phyloP scores from a whole-genome alignment of 2,329 filamentous ascomycete genomes.

The Arthroderma uncinatum region DNA sequence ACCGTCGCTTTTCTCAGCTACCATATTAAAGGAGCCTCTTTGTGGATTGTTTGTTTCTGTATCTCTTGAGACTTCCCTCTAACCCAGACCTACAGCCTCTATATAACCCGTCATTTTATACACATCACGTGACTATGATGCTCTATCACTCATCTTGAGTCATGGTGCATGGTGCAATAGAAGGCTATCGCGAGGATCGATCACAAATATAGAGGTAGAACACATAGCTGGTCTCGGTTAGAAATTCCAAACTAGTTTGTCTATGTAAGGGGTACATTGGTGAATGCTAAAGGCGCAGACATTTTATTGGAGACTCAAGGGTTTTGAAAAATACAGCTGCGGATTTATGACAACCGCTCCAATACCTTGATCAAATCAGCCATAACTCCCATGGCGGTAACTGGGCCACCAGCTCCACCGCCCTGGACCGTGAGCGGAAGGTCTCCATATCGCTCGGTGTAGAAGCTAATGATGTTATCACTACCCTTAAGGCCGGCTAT shows the following conservation, averaged over 20 bases:
- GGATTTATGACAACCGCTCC: conserved; percentile 49
- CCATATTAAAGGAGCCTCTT: background rate
- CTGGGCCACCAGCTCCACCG: conserved; percentile 83
- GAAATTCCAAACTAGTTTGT: too few relatives aligned
- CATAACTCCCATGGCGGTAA: conserved; percentile 97
- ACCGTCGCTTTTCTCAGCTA: background rate
- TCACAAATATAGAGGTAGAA: too few relatives aligned
- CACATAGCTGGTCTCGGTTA: too few relatives aligned
- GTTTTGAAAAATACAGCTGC: background rate
- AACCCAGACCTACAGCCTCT: too few relatives aligned
- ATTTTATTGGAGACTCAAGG: background rate
- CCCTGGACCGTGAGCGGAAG: conserved; percentile 93
- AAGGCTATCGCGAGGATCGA: too few relatives aligned
- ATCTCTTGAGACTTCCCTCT: too few relatives aligned
- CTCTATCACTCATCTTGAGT: too few relatives aligned
- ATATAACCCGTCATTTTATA: too few relatives aligned
- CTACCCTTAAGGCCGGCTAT: conserved; percentile 93
- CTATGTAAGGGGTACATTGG: too few relatives aligned
- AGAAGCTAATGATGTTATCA: conserved; percentile 98
- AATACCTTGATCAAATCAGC: conserved; percentile 84
- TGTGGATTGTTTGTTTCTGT: too few relatives aligned
- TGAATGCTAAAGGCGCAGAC: background rate
- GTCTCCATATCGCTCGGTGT: conserved; percentile 83
- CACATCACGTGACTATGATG: too few relatives aligned
- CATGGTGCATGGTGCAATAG: too few relatives aligned